Conservation (phyloP, 2,329 filamentous ascomycete species). For the Pyrenophora graminea region DNA sequence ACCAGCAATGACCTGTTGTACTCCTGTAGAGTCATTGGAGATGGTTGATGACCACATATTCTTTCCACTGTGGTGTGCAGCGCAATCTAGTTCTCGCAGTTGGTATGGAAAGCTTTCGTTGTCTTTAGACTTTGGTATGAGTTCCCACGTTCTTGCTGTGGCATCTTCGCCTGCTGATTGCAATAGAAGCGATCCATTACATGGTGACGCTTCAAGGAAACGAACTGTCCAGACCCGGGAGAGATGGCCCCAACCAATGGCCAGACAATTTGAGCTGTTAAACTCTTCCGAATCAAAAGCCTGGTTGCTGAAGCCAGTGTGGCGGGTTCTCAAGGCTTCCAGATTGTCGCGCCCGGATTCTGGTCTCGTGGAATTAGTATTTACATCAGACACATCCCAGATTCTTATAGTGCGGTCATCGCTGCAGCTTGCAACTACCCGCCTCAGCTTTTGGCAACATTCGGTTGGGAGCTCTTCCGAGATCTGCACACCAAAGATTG, state of each 20-base stretch:
- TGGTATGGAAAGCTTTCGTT: conserved; percentile 23
- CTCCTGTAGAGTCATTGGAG: conserved; percentile 1
- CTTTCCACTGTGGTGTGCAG: conserved; percentile 77
- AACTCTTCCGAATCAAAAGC: conserved; percentile 26
- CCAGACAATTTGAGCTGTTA: conserved; percentile 54
- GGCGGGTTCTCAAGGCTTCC: conserved; percentile 36
- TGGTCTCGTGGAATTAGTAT: conserved; percentile 17
- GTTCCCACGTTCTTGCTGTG: conserved; percentile 71
- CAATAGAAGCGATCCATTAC: conserved; percentile 53
- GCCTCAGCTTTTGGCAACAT: conserved; percentile 48
- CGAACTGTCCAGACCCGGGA: conserved; percentile 88
- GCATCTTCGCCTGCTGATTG: conserved; percentile 87
- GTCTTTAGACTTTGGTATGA: conserved; percentile 14
- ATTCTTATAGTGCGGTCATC: conserved; percentile 89
- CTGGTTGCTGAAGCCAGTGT: conserved; percentile 52
- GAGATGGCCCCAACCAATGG: conserved; percentile 79
- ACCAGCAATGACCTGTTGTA: conserved; percentile 52
- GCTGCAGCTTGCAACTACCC: conserved; percentile 87
- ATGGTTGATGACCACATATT: conserved; percentile 75
- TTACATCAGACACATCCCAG: conserved; percentile 74
- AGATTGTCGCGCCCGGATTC: conserved; percentile 25
- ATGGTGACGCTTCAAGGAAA: conserved; percentile 56
- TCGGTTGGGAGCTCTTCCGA: conserved; percentile 52
- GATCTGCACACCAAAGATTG: conserved; percentile 86
- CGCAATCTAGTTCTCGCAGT: conserved; percentile 60